Conservation (phyloP, 345 rosid species). For the Clarkia xantiana region DNA sequence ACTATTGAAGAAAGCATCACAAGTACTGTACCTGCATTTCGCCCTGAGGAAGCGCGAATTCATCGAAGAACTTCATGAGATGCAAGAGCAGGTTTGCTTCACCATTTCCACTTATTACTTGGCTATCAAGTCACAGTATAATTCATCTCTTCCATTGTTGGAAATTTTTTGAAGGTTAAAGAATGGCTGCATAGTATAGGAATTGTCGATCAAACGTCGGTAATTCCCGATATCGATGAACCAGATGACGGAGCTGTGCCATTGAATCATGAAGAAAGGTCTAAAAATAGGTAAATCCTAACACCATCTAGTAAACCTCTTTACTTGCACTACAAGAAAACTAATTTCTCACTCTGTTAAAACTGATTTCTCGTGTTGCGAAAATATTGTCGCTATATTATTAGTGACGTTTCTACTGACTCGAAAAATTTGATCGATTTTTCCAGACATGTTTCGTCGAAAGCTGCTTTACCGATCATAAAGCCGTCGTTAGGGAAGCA, state of each 20-base stretch:
- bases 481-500: slow-evolving; percentile 59
- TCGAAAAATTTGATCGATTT: slow-evolving; percentile 1
- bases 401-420: no score
- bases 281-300: slow-evolving; percentile 45
- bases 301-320: neutral
- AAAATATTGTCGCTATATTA: no score
- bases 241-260: slow-evolving; percentile 86
- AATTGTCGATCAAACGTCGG: slow-evolving; percentile 51
- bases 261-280: slow-evolving; percentile 43
- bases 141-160: neutral
- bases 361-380: no score
- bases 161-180: slow-evolving; percentile 37
- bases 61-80: slow-evolving; percentile 71
- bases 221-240: slow-evolving; percentile 77
- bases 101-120: neutral
- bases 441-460: slow-evolving; percentile 64
- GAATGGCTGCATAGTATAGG: slow-evolving; percentile 91
- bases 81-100: slow-evolving; percentile 62
- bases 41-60: slow-evolving; percentile 69
- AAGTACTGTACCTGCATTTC: slow-evolving; percentile 68
- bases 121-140: neutral
- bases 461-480: slow-evolving; percentile 60
- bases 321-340: no score
- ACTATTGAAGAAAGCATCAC: slow-evolving; percentile 86
- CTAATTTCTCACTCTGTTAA: no score